Base-by-base conservation (phyloP, 441 rosid genomes). In the Populus tomentosa region DNA sequence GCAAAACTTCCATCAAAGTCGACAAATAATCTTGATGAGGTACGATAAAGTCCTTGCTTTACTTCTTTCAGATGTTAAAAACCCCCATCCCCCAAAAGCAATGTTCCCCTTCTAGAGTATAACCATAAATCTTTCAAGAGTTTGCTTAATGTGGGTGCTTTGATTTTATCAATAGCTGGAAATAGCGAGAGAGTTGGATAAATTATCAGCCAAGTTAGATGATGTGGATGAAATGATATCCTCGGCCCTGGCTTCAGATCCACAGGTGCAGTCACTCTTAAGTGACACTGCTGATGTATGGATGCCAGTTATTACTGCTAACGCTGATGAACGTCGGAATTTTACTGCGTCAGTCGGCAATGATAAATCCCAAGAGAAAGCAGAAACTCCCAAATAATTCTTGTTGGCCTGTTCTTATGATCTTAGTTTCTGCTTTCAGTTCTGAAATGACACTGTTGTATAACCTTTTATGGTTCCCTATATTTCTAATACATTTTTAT, bases 241-340 rank as follows among this genome's bases (percentile, higher is more conserved):
- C 1, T 84, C 98, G n/a, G 86, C 94, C 16, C 82, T 91, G 72
- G 90, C 87, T 53, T 78, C 89, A 66, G 94, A 94, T 77, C 98
- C 98, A 0, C 90, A 92, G 69, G 94, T 94, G 73, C 82, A 82
- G 71, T 86, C 93, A 0, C 92, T 94, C 30, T 82, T 94, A 83
- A 92, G 97, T 23, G 90, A 89, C 14, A 91, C 94, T 1, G 91
- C 98, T 6, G 89, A 92, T 82, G 81, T 91, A 69, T 94, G 97
- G 97, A 59, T 91, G 90, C 98, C 98, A 0, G 93, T 94, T 70
- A 92, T 94, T 71, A 92, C 98, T 78, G 97, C 98, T 24, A 87
- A 81, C 5, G 85, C 91, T 10, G 83, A 94, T 7, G 91, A 92
- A 79, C 84, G 97, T 16, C 89, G 87, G 10, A 85, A 88, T 79